Evolutionary conservation across 768 basidiomycete genomes (phyloP), one percentile per base, ranked within the genome.

Genomic region (Termitomyces sp.): DNA sequence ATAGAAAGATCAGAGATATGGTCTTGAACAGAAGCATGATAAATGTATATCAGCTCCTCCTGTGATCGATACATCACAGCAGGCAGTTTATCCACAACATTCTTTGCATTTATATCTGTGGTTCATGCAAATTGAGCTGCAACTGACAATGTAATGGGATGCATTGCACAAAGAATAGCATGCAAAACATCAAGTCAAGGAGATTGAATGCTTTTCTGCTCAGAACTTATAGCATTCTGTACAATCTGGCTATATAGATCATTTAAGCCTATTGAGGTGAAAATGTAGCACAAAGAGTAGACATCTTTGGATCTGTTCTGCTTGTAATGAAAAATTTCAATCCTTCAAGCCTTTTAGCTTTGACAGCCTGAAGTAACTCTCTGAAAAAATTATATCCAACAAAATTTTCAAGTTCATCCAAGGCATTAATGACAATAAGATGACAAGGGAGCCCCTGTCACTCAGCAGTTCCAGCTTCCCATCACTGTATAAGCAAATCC

Each of bases 131-230:
- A n/a, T n/a, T n/a, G n/a, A n/a, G n/a, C n/a, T n/a, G n/a, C n/a
- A n/a, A n/a, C n/a, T n/a, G n/a, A n/a, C n/a, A n/a, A n/a, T n/a
- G n/a, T n/a, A n/a, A n/a, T n/a, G n/a, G 54, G 33, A 16, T 55
- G 44, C 18, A 27, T 36, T 45, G 44, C 53, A 55, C 54, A 55
- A 26, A 55, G 32, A 55, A 55, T 55, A 14, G 43, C 40, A 26
- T 48, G 43, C 16, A 55, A 27, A 56, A 44, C 20, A n/a, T n/a
- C n/a, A n/a, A n/a, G n/a, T n/a, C n/a, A n/a, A n/a, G n/a, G n/a
- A n/a, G n/a, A n/a, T n/a, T 48, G 36, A 48, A 56, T 30, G 8
- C 3, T 20, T 7, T 32, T 16, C 4, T 13, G 8, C 13, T 47
- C 5, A 40, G 32, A 27, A 22, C 27, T 48, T 22, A 56, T 22